Conservation (phyloP, 2,329 filamentous ascomycete species). For the Sclerotinia subarctica region DNA sequence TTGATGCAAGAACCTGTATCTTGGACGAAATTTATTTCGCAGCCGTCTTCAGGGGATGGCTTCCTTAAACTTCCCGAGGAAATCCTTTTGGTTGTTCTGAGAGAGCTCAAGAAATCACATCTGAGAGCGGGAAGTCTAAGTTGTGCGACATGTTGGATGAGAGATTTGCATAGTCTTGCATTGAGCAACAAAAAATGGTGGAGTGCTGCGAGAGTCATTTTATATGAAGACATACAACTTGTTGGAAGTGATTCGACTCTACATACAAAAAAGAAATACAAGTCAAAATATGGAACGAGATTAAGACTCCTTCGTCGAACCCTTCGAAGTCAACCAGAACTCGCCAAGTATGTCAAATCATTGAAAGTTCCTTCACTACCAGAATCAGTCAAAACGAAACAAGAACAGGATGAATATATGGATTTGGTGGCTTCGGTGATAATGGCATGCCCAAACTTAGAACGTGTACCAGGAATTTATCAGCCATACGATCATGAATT, state of each 20-base stretch:
- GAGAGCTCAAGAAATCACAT: conserved; percentile 52
- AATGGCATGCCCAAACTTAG: conserved; percentile 64
- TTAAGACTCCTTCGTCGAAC: conserved; percentile 57
- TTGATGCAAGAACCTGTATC: conserved; percentile 23
- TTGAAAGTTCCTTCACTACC: conserved; percentile 54
- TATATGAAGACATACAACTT: conserved; percentile 57
- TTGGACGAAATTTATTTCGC: conserved; percentile 18
- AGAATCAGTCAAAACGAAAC: conserved; percentile 38
- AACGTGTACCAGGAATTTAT: conserved; percentile 54
- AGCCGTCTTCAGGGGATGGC: conserved; percentile 45
- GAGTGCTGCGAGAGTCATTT: conserved; percentile 43
- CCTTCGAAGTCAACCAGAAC: conserved; percentile 50
- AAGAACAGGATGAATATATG: conserved; percentile 50
- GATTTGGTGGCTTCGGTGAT: conserved; percentile 58
- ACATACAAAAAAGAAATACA: conserved; percentile 55
- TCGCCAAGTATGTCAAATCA: conserved; percentile 54
- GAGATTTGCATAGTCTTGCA: conserved; percentile 53
- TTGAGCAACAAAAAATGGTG: conserved; percentile 52
- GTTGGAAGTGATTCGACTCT: conserved; percentile 52
- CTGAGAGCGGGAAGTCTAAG: conserved; percentile 47
- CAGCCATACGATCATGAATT: conserved; percentile 55
- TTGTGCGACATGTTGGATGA: conserved; percentile 64
- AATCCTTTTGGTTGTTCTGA: conserved; percentile 55
- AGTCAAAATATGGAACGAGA: conserved; percentile 51
- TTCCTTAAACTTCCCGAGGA: conserved; percentile 57